Evolutionary conservation across 805 yeast species (phyloP), one percentile per base, ranked within the genome.

Genomic region (Jamesozyma rosinii): DNA sequence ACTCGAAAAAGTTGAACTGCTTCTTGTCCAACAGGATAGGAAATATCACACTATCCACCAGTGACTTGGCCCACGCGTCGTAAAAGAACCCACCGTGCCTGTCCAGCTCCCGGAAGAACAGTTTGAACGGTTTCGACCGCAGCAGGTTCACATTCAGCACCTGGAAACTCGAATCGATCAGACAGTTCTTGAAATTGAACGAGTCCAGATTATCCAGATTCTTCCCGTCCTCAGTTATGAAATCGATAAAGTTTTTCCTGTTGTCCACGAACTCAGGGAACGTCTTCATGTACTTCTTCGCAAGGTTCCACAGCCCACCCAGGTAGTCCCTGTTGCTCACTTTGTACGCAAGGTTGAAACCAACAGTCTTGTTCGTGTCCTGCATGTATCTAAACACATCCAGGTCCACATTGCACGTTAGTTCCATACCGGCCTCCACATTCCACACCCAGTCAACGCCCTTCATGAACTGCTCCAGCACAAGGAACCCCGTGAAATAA

Each of bases 41-140:
- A n/a, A 76, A 83, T 20, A 84, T 92, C 46, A 83, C 74, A 8
- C 87, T 77, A 56, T 83, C 86, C 41, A 83, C 76, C 14, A 90
- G 88, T 20, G 90, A 92, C 59, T 83, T 92, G 43, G 92, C 89
- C 88, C 94, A 85, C 55, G 89, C 71, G 64, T 82, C 83, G 64
- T 86, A 85, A 67, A 81, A 86, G 55, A 87, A 79, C 4, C 92
- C 92, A 47, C 90, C 87, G 1, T 77, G 66, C 39, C 66, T 63
- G 58, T 85, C 89, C 43, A 83, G 69, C 52, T 72, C 65, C 20
- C 78, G 76, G 49, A 83, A 81, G 61, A 77, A 83, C 39, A 70
- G 71, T 20, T 68, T 59, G 63, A 83, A 86, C 17, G 79, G 79
- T 44, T 79, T 74, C 21, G 76, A 65, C 54, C 87, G 67, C 75